A percentile compares a stretch with the other conserved stretches of the same genome.
Conservation (phyloP, 2,329 filamentous ascomycete species). For the Chaetothyriales sp. region DNA sequence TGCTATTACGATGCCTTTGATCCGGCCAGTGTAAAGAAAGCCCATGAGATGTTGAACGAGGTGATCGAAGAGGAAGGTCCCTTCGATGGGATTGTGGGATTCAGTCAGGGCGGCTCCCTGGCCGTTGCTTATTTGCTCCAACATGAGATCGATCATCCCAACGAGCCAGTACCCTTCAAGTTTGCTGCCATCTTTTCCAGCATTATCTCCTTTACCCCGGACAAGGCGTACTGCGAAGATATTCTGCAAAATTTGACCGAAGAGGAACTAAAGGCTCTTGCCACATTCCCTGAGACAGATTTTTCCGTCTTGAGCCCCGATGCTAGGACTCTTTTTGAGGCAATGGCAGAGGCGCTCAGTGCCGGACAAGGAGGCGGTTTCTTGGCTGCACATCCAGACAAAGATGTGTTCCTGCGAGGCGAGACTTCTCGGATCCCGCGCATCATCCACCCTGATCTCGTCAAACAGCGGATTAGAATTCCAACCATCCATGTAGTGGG, state of each 20-base stretch:
- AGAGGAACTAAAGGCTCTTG: not conserved
- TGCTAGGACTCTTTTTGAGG: conserved; percentile 1
- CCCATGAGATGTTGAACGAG: conserved; percentile 20
- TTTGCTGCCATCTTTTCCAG: conserved; percentile 25
- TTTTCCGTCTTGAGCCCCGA: not conserved
- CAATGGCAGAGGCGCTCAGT: conserved; percentile 1
- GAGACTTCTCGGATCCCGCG: conserved; percentile 2
- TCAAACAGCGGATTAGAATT: conserved; percentile 8
- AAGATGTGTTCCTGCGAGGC: conserved; percentile 2
- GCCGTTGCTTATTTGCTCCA: conserved; percentile 22
- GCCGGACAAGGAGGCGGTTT: not conserved
- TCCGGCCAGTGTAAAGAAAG: conserved; percentile 17
- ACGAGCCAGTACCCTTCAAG: conserved; percentile 18
- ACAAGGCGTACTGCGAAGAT: not conserved
- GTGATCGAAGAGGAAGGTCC: conserved; percentile 20
- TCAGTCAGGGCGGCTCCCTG: conserved; percentile 25
- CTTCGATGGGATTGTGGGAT: conserved; percentile 25
- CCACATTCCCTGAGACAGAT: not conserved
- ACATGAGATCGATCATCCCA: conserved; percentile 18
- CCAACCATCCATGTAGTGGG: conserved; percentile 15
- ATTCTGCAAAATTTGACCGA: conserved; percentile 1
- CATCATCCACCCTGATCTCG: conserved; percentile 5
- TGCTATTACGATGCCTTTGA: conserved; percentile 20
- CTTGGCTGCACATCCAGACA: conserved; percentile 2
- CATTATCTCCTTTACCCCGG: conserved; percentile 11